phyloP scores from a whole-genome alignment of 164 flowering plant genomes.

The Echeveria elegans region DNA sequence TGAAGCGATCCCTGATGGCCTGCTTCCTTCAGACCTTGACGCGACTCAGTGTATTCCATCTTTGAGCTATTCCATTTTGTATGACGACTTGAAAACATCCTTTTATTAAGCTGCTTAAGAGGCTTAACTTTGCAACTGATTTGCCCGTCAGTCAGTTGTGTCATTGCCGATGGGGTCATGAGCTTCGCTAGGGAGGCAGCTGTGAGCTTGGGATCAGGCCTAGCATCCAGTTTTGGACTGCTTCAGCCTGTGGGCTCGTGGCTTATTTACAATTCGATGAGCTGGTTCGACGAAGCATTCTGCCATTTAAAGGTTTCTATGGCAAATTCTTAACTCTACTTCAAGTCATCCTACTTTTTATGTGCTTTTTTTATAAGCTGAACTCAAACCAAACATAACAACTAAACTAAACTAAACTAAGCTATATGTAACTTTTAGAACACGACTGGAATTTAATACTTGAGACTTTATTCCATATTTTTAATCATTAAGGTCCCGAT shows the following conservation, averaged over 20 bases:
- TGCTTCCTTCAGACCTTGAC: neutral
- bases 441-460: too few relatives aligned
- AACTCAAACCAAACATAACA: neutral
- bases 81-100: neutral
- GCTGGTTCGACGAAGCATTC: neutral
- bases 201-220: neutral
- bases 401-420: too few relatives aligned
- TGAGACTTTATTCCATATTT: too few relatives aligned
- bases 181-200: slow-evolving; percentile 1
- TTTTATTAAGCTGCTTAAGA: neutral
- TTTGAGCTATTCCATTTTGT: neutral
- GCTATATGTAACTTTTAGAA: too few relatives aligned
- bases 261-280: neutral
- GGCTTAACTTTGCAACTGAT: neutral
- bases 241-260: neutral
- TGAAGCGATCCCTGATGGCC: neutral
- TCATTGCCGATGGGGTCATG: neutral
- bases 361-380: too few relatives aligned
- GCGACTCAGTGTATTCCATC: neutral
- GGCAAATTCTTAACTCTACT: neutral
- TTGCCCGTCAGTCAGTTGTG: neutral
- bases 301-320: neutral
- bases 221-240: neutral
- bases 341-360: too few relatives aligned
- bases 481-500: too few relatives aligned